phyloP scores from a whole-genome alignment of 2,329 filamentous ascomycete genomes.

The Calonectria multiphialidica region DNA sequence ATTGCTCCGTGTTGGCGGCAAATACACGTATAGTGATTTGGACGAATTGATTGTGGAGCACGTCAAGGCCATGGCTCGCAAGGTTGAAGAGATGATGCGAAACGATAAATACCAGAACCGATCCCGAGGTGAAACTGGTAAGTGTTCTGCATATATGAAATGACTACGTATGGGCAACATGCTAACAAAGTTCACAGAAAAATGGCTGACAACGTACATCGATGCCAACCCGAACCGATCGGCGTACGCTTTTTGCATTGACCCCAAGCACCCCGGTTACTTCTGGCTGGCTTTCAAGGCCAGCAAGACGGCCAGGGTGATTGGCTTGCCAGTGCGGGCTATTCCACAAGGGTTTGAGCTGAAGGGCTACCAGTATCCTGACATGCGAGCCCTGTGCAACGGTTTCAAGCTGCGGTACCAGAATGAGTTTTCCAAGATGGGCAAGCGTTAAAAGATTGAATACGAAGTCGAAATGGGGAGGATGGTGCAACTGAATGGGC shows the following conservation, averaged over 20 bases:
- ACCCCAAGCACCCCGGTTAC: slow-evolving; percentile 91
- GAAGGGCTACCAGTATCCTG: slow-evolving; percentile 88
- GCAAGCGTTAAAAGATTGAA: slow-evolving; percentile 42
- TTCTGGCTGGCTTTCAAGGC: slow-evolving; percentile 98
- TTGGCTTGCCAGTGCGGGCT: slow-evolving; percentile 88
- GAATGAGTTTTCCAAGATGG: slow-evolving; percentile 74
- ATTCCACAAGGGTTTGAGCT: slow-evolving; percentile 95
- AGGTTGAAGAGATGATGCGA: slow-evolving; percentile 95
- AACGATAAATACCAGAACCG: slow-evolving; percentile 94
- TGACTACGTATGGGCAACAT: not conserved
- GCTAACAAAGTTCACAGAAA: slow-evolving; percentile 68
- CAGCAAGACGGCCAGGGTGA: slow-evolving; percentile 78
- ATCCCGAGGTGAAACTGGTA: slow-evolving; percentile 86
- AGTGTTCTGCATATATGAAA: slow-evolving; percentile 53
- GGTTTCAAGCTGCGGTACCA: slow-evolving; percentile 90
- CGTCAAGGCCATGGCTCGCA: slow-evolving; percentile 96
- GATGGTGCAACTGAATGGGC: slow-evolving; percentile 10
- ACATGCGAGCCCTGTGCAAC: slow-evolving; percentile 96
- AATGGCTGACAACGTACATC: slow-evolving; percentile 96
- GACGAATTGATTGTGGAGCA: slow-evolving; percentile 98
- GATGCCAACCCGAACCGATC: slow-evolving; percentile 95
- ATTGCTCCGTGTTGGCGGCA: slow-evolving; percentile 85
- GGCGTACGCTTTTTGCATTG: slow-evolving; percentile 95
- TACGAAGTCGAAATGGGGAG: not conserved
- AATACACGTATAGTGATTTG: slow-evolving; percentile 93